Percentiles rank a stretch among this genome's conserved stretches.
Conservation (phyloP, 495 filamentous ascomycete species). For the Neurospora pannonica region DNA sequence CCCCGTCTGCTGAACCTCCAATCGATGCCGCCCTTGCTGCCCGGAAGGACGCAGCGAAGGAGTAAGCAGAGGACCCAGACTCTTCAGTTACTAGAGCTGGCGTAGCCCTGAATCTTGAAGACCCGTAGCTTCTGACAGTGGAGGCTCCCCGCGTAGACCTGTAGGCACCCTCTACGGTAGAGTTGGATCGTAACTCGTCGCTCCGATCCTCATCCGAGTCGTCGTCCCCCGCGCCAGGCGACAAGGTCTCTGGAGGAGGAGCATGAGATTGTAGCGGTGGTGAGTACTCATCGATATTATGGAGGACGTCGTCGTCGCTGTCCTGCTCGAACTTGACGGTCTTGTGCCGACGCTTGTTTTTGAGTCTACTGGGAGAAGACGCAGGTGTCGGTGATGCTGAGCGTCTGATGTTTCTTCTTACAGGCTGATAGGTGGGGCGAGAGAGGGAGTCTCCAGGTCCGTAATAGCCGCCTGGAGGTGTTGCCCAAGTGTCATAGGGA, state of each 20-base stretch:
- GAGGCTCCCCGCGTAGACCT: neutral
- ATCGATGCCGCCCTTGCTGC: neutral
- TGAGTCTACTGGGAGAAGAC: neutral
- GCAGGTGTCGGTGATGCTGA: neutral
- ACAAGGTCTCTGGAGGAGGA: neutral
- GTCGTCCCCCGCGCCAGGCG: neutral
- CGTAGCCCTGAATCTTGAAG: neutral
- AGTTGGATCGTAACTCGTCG: neutral
- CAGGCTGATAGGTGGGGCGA: neutral
- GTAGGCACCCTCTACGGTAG: neutral
- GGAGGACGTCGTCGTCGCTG: neutral
- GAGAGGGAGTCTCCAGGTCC: neutral
- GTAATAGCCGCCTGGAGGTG: neutral
- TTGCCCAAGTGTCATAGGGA: neutral
- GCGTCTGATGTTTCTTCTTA: neutral
- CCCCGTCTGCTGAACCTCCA: neutral
- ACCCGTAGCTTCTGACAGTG: neutral
- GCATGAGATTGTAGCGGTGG: neutral
- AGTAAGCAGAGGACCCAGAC: neutral
- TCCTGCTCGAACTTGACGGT: neutral
- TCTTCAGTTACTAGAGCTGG: neutral
- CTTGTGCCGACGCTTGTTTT: neutral
- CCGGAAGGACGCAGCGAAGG: neutral
- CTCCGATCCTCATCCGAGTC: neutral
- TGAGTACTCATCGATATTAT: neutral